Percentiles rank a stretch among this genome's conserved stretches.
Evolutionary conservation across 2,329 filamentous ascomycete species (phyloP).

Genomic region (Podosphaera fusca): DNA sequence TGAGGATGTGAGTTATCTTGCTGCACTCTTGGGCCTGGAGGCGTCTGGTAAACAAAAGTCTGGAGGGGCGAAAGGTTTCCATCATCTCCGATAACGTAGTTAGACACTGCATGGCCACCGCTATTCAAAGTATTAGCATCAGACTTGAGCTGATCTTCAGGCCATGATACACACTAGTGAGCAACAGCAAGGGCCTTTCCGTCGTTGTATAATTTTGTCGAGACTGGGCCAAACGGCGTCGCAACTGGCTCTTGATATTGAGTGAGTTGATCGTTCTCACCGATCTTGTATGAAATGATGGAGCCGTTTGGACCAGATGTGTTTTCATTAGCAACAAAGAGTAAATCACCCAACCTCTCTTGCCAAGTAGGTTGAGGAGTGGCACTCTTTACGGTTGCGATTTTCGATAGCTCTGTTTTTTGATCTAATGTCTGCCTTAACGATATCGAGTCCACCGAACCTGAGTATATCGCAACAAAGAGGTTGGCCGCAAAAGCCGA

Average conservation of each 20-base stretch:
- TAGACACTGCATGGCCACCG: slow-evolving; percentile 8
- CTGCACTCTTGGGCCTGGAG: slow-evolving; percentile 18
- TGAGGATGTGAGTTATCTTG: slow-evolving; percentile 28
- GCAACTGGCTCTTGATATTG: slow-evolving; percentile 17
- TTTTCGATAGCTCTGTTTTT: slow-evolving; percentile 6
- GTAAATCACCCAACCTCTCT: slow-evolving; percentile 8
- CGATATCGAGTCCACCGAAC: slow-evolving; percentile 16
- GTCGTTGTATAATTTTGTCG: slow-evolving; percentile 21
- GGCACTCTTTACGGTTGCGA: slow-evolving; percentile 9
- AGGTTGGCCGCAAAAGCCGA: slow-evolving; percentile 11
- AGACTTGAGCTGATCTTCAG: neutral
- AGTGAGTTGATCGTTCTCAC: slow-evolving; percentile 19
- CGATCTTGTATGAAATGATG: slow-evolving; percentile 14
- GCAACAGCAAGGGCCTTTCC: slow-evolving; percentile 17
- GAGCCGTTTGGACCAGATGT: slow-evolving; percentile 7
- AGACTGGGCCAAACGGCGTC: slow-evolving; percentile 18
- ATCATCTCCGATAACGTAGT: slow-evolving; percentile 18
- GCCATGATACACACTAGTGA: slow-evolving; percentile 11
- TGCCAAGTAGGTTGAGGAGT: slow-evolving; percentile 11
- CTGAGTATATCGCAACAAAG: slow-evolving; percentile 19
- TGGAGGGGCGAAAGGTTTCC: slow-evolving; percentile 15
- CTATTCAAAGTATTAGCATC: slow-evolving; percentile 3
- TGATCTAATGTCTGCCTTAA: slow-evolving; percentile 10
- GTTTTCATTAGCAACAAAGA: slow-evolving; percentile 13
- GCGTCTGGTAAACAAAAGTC: slow-evolving; percentile 19